Base-by-base conservation (phyloP, 73 alveolate genomes). In the Uronychia binucleata region DNA sequence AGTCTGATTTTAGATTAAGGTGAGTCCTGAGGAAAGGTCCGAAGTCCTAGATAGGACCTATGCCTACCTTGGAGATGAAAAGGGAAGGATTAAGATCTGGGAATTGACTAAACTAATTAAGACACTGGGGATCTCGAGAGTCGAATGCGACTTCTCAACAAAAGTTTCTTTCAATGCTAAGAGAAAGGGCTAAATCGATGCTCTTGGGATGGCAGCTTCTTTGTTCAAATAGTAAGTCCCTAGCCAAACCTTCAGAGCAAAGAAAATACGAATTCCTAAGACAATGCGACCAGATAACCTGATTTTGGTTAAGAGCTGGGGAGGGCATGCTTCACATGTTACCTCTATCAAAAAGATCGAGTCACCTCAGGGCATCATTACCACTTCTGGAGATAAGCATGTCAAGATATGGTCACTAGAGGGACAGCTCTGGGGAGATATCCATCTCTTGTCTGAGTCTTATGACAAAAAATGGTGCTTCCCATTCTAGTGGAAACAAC, bases 401-500 rank as follows among this genome's bases (percentile, higher is more conserved):
- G 91, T 84, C 25, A 89, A 84, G 75, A 79, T 95, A 29, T 95
- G 97, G 95, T 87, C 93, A 0, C 57, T 86, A 76, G 58, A 85
- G 33, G 95, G 96, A 1, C 94, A 94, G 0, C 88, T 81, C 0
- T 88, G 95, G 95, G 96, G 95, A 28, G 87, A 85, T 31, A 94
- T 95, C 27, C 83, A 90, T 76, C 34, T 95, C 58, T 34, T 83
- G 57, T 85, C 82, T 35, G 96, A 92, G n/a, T 86, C 78, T 34
- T 78, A 80, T 57, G 89, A 90, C 31, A 95, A 94, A 31, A 67
- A 87, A 33, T 95, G 99, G 99, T 77, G 78, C 19, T 94, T 91
- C 77, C 99, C 99, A 1, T 94, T 91, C 80, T 95, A 94, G 77
- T 95, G 99, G 98, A 89, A 88, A 25, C 91, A 91, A 33, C 78